A percentile compares a stretch with the other conserved stretches of the same genome.
Evolutionary conservation across 352 stramenopile genomes (phyloP).

Genomic region (Pythium monospermum): DNA sequence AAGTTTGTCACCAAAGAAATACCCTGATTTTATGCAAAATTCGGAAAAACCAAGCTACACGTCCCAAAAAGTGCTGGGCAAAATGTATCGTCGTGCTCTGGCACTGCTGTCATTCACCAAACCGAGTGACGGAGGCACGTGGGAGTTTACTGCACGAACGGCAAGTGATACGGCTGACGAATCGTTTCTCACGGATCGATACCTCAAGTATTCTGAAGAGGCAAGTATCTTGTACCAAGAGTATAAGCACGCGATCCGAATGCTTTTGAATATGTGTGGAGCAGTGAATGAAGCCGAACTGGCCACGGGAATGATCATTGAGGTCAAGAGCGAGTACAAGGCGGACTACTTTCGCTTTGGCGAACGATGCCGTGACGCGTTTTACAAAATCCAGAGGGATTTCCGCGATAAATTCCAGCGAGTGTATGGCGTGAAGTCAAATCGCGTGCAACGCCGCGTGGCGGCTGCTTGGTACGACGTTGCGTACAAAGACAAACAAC

Average conservation of each 20-base stretch:
- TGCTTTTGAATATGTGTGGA: constrained; percentile 58
- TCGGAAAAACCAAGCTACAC: constrained; percentile 53
- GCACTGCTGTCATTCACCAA: constrained; percentile 42
- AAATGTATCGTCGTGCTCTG: constrained; percentile 67
- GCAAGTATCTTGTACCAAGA: constrained; percentile 52
- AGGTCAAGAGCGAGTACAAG: constrained; percentile 49
- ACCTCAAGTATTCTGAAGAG: constrained; percentile 34
- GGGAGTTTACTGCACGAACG: constrained; percentile 26
- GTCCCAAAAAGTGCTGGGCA: constrained; percentile 66
- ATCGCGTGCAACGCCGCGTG: constrained; percentile 29
- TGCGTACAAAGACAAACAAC: constrained; percentile 39
- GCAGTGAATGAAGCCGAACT: constrained; percentile 61
- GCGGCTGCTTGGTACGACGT: constrained; percentile 72
- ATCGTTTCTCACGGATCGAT: constrained; percentile 46
- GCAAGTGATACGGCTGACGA: no score
- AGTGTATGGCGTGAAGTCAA: constrained; percentile 15
- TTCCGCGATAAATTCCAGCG: constrained; percentile 48
- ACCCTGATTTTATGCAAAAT: constrained; percentile 83
- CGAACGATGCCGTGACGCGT: constrained; percentile 63
- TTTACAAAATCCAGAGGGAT: constrained; percentile 37
- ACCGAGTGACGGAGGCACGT: constrained; percentile 16
- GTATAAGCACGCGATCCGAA: constrained; percentile 52
- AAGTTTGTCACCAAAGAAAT: constrained; percentile 41
- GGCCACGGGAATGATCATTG: constrained; percentile 67
- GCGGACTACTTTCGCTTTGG: constrained; percentile 77